Evolutionary conservation across 352 stramenopile genomes (phyloP), one percentile per base, ranked within the genome.

Genomic region (Phytophthora vignae): DNA sequence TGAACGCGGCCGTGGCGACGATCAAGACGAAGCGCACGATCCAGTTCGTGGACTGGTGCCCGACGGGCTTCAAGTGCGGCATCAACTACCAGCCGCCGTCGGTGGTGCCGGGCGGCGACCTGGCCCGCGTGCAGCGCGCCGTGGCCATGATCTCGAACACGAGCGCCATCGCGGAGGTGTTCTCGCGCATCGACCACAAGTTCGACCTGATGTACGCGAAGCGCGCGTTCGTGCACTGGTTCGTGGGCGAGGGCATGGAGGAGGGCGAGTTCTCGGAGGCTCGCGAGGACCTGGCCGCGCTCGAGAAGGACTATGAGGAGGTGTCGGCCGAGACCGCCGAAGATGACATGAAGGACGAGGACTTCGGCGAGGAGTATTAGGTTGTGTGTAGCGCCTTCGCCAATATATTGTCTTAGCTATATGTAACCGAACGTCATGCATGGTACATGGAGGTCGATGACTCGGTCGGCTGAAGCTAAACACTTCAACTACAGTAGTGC

Each of bases 181-280:
- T 99, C 71, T 97, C 85, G 14, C 92, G 97, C 73, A 98, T 99
- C 70, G 96, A 99, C 82, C 95, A 99, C 91, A 99, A 99, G 92
- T 99, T 99, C 89, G 97, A 99, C 82, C 86, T 99, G 60, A 99
- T 99, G 97, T 99, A 99, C 80, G 93, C 94, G 78, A 99, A 99
- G 88, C 94, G 97, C 82, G 97, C 96, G 53, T 99, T 99, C 84
- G 96, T 99, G 64, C 97, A 99, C 89, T 99, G 97, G 96, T 98
- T 99, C 76, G 96, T 99, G 40, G 97, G 97, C 73, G 97, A 99
- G 83, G 97, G 97, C 77, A 99, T 99, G 97, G 97, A 99, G 82
- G 97, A 99, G 74, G 97, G 96, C 70, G 97, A 99, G 78, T 99
- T 99, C 87, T 98, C 93, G 63, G 97, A 99, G 71, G 97, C 97